These are phyloP conservation scores for Euphrasia confusa DNA, from an alignment of 257 asterid genomes.

Conservation along the genomic window DNA sequence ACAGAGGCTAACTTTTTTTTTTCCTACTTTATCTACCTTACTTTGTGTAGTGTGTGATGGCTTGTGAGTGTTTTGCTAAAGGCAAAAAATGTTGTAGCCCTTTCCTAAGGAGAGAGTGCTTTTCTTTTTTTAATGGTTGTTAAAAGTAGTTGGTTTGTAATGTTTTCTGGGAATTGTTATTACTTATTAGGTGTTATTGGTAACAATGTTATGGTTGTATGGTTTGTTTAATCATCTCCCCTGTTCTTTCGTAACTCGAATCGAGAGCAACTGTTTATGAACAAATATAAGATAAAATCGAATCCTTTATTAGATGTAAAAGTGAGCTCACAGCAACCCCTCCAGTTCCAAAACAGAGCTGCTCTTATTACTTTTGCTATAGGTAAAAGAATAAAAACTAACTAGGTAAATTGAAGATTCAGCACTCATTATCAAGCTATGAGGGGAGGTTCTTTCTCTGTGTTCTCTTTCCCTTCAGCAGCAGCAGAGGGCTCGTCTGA, in stretches of 20 bases:
- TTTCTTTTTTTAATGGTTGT: slow-evolving; percentile 34
- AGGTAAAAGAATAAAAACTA: neutral
- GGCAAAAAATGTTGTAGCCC: slow-evolving; percentile 45
- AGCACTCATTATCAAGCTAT: slow-evolving; percentile 24
- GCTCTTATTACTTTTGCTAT: slow-evolving; percentile 30
- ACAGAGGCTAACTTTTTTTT: slow-evolving; percentile 18
- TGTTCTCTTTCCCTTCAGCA: slow-evolving; percentile 23
- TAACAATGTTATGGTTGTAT: neutral
- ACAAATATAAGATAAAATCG: too few relatives aligned
- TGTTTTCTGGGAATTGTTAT: slow-evolving; percentile 11
- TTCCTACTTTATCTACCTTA: slow-evolving; percentile 23
- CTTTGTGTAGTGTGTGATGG: slow-evolving; percentile 30
- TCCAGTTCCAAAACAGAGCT: slow-evolving; percentile 16
- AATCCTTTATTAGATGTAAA: too few relatives aligned
- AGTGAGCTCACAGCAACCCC: neutral
- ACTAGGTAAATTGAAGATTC: neutral
- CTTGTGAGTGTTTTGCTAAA: slow-evolving; percentile 20
- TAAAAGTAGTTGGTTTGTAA: neutral
- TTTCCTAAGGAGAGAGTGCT: slow-evolving; percentile 99
- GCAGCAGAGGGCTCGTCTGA: slow-evolving; percentile 30
- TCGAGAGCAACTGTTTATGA: too few relatives aligned
- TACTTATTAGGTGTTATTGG: slow-evolving; percentile 2
- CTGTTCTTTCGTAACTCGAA: too few relatives aligned
- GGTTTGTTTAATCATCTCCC: neutral
- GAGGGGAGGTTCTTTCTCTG: slow-evolving; percentile 30